Evolutionary conservation across 306 rosid genomes (phyloP).

Genomic region (Albizia julibrissin): DNA sequence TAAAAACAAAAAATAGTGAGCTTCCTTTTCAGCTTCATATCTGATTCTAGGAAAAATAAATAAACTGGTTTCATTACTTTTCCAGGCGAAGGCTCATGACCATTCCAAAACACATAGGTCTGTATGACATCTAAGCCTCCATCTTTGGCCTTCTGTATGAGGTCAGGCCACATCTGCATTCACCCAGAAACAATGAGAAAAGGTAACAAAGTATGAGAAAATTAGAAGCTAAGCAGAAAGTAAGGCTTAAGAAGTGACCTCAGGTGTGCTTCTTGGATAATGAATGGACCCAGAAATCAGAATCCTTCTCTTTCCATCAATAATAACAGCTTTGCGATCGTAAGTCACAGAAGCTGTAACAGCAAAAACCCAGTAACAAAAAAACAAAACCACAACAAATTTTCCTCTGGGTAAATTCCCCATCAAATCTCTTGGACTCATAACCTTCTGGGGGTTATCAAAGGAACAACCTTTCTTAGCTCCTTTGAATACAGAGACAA

Average conservation of each 20-base stretch:
- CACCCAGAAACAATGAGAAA: conserved; percentile 15
- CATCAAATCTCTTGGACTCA: conserved; percentile 44
- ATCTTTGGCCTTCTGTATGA: conserved; percentile 90
- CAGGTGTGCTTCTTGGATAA: conserved; percentile 96
- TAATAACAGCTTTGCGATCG: conserved; percentile 67
- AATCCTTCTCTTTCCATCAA: conserved; percentile 74
- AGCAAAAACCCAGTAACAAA: conserved; percentile 36
- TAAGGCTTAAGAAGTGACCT: conserved; percentile 36
- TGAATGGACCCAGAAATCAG: conserved; percentile 93
- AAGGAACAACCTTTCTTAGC: conserved; percentile 32
- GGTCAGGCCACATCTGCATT: conserved; percentile 90
- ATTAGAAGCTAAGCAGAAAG: not conserved
- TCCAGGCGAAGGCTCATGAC: conserved; percentile 92
- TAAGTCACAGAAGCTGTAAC: conserved; percentile 67
- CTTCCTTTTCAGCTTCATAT: not conserved
- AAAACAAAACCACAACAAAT: conserved; percentile 18
- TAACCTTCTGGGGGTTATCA: conserved; percentile 18
- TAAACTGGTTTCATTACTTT: conserved; percentile 43
- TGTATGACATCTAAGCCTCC: conserved; percentile 95
- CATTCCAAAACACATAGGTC: conserved; percentile 97
- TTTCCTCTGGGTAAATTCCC: conserved; percentile 26
- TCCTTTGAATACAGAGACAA: conserved; percentile 16
- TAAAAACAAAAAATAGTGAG: not conserved
- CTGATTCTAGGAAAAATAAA: not conserved
- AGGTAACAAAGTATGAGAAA: not conserved